Conservation (phyloP, 495 filamentous ascomycete species). For the Penicillium parvum region DNA sequence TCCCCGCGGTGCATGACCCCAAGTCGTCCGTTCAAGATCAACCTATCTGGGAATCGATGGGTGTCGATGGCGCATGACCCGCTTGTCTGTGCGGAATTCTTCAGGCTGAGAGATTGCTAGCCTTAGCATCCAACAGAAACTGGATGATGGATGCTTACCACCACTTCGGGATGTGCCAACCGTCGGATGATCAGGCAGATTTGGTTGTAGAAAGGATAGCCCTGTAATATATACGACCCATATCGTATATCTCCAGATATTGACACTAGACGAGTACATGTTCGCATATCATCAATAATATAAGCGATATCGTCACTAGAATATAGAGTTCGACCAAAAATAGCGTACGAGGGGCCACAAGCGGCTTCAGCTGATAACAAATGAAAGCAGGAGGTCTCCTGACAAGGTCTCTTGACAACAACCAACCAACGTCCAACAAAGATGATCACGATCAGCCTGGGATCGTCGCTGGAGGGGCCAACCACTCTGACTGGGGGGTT, state of each 20-base stretch:
- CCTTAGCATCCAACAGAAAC: too few relatives aligned
- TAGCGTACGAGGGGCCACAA: constrained; percentile 4
- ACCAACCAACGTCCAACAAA: constrained; percentile 12
- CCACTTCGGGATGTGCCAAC: too few relatives aligned
- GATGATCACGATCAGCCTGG: constrained; percentile 15
- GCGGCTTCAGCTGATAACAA: constrained; percentile 19
- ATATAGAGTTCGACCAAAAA: constrained; percentile 20
- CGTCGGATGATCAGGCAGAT: too few relatives aligned
- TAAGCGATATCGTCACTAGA: neutral
- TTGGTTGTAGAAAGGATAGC: too few relatives aligned
- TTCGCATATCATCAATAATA: too few relatives aligned
- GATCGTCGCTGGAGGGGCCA: constrained; percentile 3
- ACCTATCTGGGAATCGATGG: constrained; percentile 17
- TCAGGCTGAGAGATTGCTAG: too few relatives aligned
- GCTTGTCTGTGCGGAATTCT: neutral
- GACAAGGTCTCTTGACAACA: constrained; percentile 14
- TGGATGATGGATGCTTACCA: too few relatives aligned
- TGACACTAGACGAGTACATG: too few relatives aligned
- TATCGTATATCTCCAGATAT: too few relatives aligned
- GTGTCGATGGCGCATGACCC: constrained; percentile 23
- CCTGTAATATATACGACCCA: too few relatives aligned
- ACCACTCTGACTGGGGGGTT: neutral
- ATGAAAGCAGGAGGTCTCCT: constrained; percentile 26
- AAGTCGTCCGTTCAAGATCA: constrained; percentile 8
- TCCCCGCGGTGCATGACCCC: constrained; percentile 15